Evolutionary conservation across 192 early-diverging fungal species (phyloP), one percentile per base, ranked within the genome.

Genomic region (Spizellomyces sp.): DNA sequence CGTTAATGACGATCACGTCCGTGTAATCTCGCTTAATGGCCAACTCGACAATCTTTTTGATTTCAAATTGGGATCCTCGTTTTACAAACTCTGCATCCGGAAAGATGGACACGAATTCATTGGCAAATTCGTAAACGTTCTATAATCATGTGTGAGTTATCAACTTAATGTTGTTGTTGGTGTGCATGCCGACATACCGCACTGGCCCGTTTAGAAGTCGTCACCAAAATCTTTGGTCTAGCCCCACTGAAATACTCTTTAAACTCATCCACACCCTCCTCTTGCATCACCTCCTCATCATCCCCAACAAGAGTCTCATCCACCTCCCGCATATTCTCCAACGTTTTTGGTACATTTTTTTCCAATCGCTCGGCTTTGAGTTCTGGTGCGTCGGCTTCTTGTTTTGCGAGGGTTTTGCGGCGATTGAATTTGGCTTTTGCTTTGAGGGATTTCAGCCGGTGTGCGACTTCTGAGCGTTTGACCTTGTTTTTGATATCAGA

Each of bases 1-100:
- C 96, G 65, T 94, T 92, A 46, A 99, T 88, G 59, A 99, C 90
- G 48, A 98, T 86, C 59, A 98, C 69, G 77, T 99, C 98, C 6
- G 98, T 99, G 69, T 90, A 99, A 17, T 94, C 90, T 44, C 93
- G 81, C 61, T 94, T 90, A 21, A 83, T 92, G 70, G 92, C 95
- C 65, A 94, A 88, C 79, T 96, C 87, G 41, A 98, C 90, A 68
- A 99, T 94, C 79, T 93, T 86, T 66, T 92, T 92, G 66, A 98
- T 86, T 69, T 93, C 92, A 75, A 92, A 93, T 81, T 95, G 90
- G 44, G 84, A 79, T 42, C 90, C 92, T 58, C 98, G 88, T 77
- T 93, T 94, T 6, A 96, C 84, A 74, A 94, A 96, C 66, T 93
- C 85, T 22, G 94, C 86, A 62, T 93, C 90, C 15, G 98, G 98